These are phyloP conservation scores for Mucor saturninus DNA, from an alignment of 371 early-diverging fungal species.

Conservation along the genomic window DNA sequence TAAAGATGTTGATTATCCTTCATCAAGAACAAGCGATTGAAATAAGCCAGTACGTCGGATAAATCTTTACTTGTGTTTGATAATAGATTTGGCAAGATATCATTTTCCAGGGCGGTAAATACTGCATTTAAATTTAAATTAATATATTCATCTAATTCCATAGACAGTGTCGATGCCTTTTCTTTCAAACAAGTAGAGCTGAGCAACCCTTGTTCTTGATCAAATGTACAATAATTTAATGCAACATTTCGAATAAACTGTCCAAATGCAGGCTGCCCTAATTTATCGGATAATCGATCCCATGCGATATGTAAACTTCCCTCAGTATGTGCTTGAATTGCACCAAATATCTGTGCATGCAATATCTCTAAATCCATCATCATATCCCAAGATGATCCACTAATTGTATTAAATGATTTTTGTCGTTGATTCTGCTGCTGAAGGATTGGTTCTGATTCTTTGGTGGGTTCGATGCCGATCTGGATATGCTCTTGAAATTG, in stretches of 20 bases:
- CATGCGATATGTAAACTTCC: constrained; percentile 45
- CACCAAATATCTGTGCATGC: constrained; percentile 48
- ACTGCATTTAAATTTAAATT: constrained; percentile 13
- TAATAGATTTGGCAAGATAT: constrained; percentile 26
- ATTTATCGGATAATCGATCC: constrained; percentile 39
- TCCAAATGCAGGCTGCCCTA: constrained; percentile 41
- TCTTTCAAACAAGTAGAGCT: constrained; percentile 24
- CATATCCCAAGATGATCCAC: constrained; percentile 14
- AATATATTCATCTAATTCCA: constrained; percentile 28
- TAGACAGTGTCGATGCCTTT: constrained; percentile 20
- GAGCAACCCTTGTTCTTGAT: constrained; percentile 7
- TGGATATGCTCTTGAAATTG: constrained; percentile 41
- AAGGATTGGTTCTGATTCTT: not conserved
- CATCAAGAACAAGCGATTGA: constrained; percentile 24
- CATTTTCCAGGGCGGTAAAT: constrained; percentile 23
- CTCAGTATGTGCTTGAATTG: constrained; percentile 48
- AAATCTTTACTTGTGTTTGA: constrained; percentile 28
- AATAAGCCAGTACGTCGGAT: constrained; percentile 28
- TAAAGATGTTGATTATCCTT: constrained; percentile 25
- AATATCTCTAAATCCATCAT: constrained; percentile 47
- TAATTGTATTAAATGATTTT: constrained; percentile 12
- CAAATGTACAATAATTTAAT: constrained; percentile 21
- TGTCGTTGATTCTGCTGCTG: not conserved
- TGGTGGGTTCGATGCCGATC: constrained; percentile 21
- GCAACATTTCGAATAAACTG: constrained; percentile 26